Percentiles rank a stretch among this genome's conserved stretches.
phyloP scores from a whole-genome alignment of 116 monocot species.

The Papilionanthe hybrid region DNA sequence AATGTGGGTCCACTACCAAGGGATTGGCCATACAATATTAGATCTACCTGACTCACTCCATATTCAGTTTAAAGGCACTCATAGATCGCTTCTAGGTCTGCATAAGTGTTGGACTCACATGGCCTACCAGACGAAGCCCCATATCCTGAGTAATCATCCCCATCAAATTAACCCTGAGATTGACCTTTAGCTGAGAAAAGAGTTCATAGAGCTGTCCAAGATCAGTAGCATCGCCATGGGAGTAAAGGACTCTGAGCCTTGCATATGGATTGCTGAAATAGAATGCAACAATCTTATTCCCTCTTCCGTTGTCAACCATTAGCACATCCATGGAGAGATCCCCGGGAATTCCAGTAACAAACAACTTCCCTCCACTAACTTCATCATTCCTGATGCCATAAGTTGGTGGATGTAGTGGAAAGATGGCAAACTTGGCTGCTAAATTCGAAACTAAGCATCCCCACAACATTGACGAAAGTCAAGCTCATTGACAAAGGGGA shows the following conservation, averaged over 20 bases:
- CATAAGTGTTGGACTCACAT: slow-evolving; percentile 63
- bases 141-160: slow-evolving; percentile 74
- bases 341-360: slow-evolving; percentile 38
- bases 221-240: slow-evolving; percentile 71
- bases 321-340: slow-evolving; percentile 48
- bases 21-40: slow-evolving; percentile 66
- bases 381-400: slow-evolving; percentile 33
- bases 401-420: slow-evolving; percentile 53
- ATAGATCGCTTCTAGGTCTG: slow-evolving; percentile 63
- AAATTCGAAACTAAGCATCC: slow-evolving; percentile 58
- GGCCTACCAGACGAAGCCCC: slow-evolving; percentile 69
- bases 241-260: slow-evolving; percentile 58
- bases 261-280: slow-evolving; percentile 55
- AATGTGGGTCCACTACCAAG: slow-evolving; percentile 66
- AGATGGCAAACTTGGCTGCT: slow-evolving; percentile 67
- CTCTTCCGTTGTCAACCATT: slow-evolving; percentile 37
- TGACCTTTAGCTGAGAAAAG: slow-evolving; percentile 70
- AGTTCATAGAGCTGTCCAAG: slow-evolving; percentile 70
- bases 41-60: slow-evolving; percentile 63
- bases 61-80: slow-evolving; percentile 60
- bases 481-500: slow-evolving; percentile 44
- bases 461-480: slow-evolving; percentile 30
- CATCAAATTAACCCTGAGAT: slow-evolving; percentile 67
- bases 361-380: slow-evolving; percentile 29
- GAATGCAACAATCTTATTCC: slow-evolving; percentile 59